Evolutionary conservation across 1,284 basidiomycete genomes (phyloP), one percentile per base, ranked within the genome.

Genomic region (Apiotrichum sp.): DNA sequence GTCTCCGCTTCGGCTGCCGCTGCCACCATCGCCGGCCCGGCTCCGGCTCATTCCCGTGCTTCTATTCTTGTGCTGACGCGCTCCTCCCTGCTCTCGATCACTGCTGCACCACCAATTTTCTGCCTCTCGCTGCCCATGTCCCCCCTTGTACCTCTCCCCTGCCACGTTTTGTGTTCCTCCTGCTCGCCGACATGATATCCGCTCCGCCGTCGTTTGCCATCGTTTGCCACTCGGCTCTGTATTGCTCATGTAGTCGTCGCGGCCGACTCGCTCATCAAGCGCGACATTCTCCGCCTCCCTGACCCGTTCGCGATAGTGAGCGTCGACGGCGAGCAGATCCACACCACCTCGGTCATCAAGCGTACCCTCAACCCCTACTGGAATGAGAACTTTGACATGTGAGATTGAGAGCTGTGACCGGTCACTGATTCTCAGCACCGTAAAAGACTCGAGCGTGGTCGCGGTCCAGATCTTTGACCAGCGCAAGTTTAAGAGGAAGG

Each of bases 391-490:
- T 93, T 93, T 73, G 89, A 92, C 68, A 86, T 92, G 88, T 88
- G 47, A 47, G 22, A 22, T 22, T 22, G 22, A 22, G 22, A 22
- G 22, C 22, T 22, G 22, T 22, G 22, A 22, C 22, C 22, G 6
- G 40, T 14, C 40, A 14, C 40, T 41, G 14, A 41, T 34, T 35
- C 43, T 16, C 47, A 91, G 88, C 65, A 85, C 83, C 48, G 91
- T 95, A 70, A 89, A 87, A 73, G 91, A 95, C 69, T 87, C 88
- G 3, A 93, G 90, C 32, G 86, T 93, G 47, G 82, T 97, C 45
- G 88, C 89, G 4, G 89, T 97, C 3, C 93, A 97, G 77, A 92
- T 96, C 69, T 96, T 96, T 67, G 93, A 97, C 76, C 93, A 96
- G 78, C 86, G 90, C 75, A 96, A 95, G 78, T 96, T 96, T 79